Evolutionary conservation across 495 filamentous ascomycete species (phyloP).

Genomic region (Monascus purpureus): DNA sequence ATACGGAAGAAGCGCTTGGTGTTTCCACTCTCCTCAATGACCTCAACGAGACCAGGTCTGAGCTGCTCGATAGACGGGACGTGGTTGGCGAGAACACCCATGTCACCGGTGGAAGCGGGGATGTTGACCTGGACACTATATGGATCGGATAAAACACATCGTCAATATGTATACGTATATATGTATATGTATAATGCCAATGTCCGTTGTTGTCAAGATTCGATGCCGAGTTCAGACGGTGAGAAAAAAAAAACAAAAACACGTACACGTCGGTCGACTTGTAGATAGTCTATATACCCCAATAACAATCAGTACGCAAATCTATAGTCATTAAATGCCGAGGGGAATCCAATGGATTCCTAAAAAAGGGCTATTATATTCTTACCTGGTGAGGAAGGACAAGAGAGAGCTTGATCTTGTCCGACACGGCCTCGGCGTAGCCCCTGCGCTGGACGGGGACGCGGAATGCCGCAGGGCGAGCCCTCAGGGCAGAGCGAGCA

Average conservation of each 20-base stretch:
- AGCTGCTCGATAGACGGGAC: slow-evolving; percentile 98
- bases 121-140: slow-evolving; percentile 95
- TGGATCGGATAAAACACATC: slow-evolving; percentile 15
- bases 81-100: slow-evolving; percentile 98
- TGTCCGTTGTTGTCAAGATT: too few species aligned
- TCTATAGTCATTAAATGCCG: not conserved
- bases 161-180: slow-evolving; percentile 20
- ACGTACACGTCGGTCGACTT: slow-evolving; percentile 64
- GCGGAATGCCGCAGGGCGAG: slow-evolving; percentile 54
- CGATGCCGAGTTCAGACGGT: not conserved
- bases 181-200: too few species aligned
- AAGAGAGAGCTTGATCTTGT: slow-evolving; percentile 97
- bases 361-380: too few species aligned
- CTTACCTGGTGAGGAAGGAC: slow-evolving; percentile 96
- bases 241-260: too few species aligned
- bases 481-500: slow-evolving; percentile 72
- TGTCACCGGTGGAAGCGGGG: slow-evolving; percentile 92
- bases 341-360: too few species aligned
- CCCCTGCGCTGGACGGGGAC: slow-evolving; percentile 64
- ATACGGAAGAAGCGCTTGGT: slow-evolving; percentile 98
- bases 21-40: slow-evolving; percentile 83
- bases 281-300: slow-evolving; percentile 48
- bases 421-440: slow-evolving; percentile 87
- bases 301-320: not conserved
- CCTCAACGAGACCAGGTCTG: slow-evolving; percentile 86